Base-by-base conservation (phyloP, 805 yeast genomes). In the Wickerhamomyces alni region DNA sequence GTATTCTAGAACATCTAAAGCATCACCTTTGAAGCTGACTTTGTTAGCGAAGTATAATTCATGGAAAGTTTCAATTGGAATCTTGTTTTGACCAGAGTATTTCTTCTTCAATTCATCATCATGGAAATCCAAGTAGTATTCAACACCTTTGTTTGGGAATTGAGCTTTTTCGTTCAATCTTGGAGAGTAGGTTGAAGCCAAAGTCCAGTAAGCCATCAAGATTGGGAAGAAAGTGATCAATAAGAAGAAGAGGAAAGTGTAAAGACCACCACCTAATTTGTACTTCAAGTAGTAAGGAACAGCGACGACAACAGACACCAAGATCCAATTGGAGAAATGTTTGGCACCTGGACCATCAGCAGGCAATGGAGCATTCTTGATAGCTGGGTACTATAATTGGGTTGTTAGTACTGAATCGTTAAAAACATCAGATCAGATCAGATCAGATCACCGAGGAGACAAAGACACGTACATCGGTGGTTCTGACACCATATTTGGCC, bases 11-110 rank as follows among this genome's bases (percentile, higher is more conserved):
- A 80, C 73, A 51, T 88, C 96, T 47, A 88, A 74, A 42, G 81
- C 77, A 62, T 88, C 96, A 50, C 95, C 95, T 62, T 84, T 86
- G 70, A 87, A 85, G 24, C 82, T 73, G 39, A 87, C 95, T 63
- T 87, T 84, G 54, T 81, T 80, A 41, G 74, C 88, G 60, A 87
- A 87, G 65, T 77, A 88, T 51, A 85, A 73, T 65, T 87, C 93
- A 58, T 83, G 89, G 80, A 88, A 87, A 13, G 94, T 85, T 65
- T 87, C 95, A 78, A 84, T 82, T 52, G 96, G 95, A 55, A 87
- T 84, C 67, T 88, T 87, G 57, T 71, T 68, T 51, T 68, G 58
- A 45, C 95, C 95, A 36, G 66, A 65, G 67, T 87, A 87, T 65
- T 82, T 80, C 33, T 69, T 67, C 51, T 77, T 77, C 45, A 83